Percentiles rank a stretch among this genome's conserved stretches.
phyloP scores from a whole-genome alignment of 805 yeast species.

The Zygoascus biomembranicola region DNA sequence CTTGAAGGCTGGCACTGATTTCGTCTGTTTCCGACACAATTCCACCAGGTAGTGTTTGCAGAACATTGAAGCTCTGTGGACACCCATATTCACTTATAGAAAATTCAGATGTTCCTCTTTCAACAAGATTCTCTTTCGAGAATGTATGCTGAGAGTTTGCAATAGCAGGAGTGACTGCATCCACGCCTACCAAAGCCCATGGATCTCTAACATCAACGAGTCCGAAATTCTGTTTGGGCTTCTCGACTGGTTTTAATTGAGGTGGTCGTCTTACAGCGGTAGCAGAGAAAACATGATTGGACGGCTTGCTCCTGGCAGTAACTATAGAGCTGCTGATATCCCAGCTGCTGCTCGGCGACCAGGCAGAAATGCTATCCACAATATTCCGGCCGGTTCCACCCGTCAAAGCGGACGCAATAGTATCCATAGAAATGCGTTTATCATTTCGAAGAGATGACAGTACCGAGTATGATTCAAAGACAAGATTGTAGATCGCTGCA shows the following conservation, averaged over 20 bases:
- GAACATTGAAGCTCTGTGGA: slow-evolving; percentile 11
- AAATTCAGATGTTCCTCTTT: slow-evolving; percentile 11
- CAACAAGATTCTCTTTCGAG: slow-evolving; percentile 6
- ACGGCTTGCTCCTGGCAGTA: not conserved
- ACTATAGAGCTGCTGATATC: not conserved
- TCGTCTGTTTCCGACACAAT: slow-evolving; percentile 4
- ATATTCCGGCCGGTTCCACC: slow-evolving; percentile 39
- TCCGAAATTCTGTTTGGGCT: not conserved
- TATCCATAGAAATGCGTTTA: slow-evolving; percentile 34
- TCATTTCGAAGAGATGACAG: slow-evolving; percentile 32
- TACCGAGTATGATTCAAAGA: slow-evolving; percentile 39
- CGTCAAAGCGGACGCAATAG: slow-evolving; percentile 36
- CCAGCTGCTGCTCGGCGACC: not conserved
- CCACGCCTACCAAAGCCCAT: not conserved
- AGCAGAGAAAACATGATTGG: not conserved
- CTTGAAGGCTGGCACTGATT: not conserved
- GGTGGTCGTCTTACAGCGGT: not conserved
- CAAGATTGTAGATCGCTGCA: slow-evolving; percentile 31
- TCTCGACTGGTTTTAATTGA: not conserved
- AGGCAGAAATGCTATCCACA: slow-evolving; percentile 12
- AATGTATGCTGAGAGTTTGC: not conserved
- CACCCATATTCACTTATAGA: slow-evolving; percentile 10
- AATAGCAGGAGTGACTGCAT: not conserved
- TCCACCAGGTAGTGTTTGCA: slow-evolving; percentile 13
- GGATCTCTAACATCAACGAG: slow-evolving; percentile 1